Evolutionary conservation across 768 basidiomycete species (phyloP), one percentile per base, ranked within the genome.

Genomic region (Agaricus sinodeliciosus): DNA sequence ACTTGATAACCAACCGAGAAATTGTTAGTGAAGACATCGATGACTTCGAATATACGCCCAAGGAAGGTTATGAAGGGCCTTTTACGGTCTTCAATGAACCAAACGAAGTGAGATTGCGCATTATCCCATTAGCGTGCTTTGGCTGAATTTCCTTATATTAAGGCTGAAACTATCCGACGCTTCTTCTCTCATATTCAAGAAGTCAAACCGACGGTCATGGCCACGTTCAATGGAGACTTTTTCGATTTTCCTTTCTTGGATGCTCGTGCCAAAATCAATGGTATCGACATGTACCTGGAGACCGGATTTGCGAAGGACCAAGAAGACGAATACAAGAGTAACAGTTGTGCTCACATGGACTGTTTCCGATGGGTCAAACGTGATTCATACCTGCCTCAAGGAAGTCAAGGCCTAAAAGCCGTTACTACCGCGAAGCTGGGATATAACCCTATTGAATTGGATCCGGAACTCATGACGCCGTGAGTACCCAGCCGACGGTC

Each of bases 351-450:
- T 18, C 96, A 99, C 65, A 96, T 99, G 96, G 96, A 99, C 63
- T 95, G 93, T 65, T 98, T 97, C 77, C 84, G 95, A 61, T 99
- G 96, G 96, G 96, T 99, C 47, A 98, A 99, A 68, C 86, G 96
- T 39, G 96, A 98, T 70, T 98, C 94, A 7, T 98, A 99, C 65
- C 72, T 99, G 13, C 96, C 96, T 1, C 96, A 98, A 72, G 96
- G 96, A 42, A 93, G 90, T 75, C 96, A 98, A 65, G 96, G 96
- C 63, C 72, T 99, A 65, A 99, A 99, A 66, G 96, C 96, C 0
- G 96, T 98, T 12, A 99, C 96, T 1, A 94, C 87, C 0, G 82
- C 90, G 15, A 99, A 99, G 69, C 71, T 99, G 9, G 96, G 96
- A 3, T 99, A 99, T 65, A 84, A 94, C 63, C 96, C 96, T 8